These are phyloP conservation scores for Forsythia suspensa DNA, from an alignment of 257 asterid genomes.

Conservation along the genomic window DNA sequence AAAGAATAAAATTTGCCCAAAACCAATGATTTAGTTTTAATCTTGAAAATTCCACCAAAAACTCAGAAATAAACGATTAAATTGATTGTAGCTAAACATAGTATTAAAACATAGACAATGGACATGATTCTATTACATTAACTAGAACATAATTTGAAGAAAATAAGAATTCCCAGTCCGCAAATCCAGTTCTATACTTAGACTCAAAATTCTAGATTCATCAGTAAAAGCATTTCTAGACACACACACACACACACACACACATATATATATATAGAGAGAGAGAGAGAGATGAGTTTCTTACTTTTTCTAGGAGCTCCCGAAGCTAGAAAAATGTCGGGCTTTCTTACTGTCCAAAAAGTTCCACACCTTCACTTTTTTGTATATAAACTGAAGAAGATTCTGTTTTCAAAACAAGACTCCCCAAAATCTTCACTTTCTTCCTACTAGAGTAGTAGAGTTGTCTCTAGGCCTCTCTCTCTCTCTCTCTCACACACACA, in stretches of 20 bases:
- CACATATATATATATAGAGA: background rate
- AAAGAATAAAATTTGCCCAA: background rate
- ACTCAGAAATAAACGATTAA: background rate
- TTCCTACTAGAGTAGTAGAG: background rate
- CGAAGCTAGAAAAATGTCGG: constrained; percentile 3
- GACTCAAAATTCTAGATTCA: background rate
- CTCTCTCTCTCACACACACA: background rate
- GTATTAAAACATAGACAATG: background rate
- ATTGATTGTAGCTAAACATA: background rate
- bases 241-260: constrained; percentile 1
- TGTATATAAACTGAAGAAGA: background rate
- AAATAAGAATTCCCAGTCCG: background rate
- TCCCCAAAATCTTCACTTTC: background rate
- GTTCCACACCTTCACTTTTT: background rate
- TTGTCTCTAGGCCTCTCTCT: no score
- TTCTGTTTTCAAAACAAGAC: background rate
- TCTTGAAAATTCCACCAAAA: constrained; percentile 5
- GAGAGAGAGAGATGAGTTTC: background rate
- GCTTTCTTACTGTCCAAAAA: constrained; percentile 2
- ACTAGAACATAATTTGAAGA: background rate
- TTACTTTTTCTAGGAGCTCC: constrained; percentile 29
- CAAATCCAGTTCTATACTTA: constrained; percentile 8
- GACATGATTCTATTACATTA: constrained; percentile 1
- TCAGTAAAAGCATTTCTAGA: background rate
- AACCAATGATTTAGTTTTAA: background rate